Conservation (phyloP, 2,329 filamentous ascomycete species). For the Stagonosporopsis rhizophila region DNA sequence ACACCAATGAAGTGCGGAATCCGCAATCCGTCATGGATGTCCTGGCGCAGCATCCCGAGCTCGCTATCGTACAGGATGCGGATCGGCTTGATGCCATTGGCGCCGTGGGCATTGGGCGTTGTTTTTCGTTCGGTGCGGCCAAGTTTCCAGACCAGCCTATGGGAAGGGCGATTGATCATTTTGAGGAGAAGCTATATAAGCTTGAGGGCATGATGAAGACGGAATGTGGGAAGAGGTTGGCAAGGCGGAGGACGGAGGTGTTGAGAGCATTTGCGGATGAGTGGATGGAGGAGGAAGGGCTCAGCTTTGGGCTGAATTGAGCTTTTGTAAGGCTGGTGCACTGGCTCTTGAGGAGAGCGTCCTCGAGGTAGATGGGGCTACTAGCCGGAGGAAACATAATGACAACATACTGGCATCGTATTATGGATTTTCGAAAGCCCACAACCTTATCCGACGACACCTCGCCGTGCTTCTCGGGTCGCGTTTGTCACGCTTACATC, state of each 20-base stretch:
- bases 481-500: background rate
- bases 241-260: conserved; percentile 21
- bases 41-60: conserved; percentile 72
- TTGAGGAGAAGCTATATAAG: conserved; percentile 45
- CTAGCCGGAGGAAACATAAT: background rate
- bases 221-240: conserved; percentile 30
- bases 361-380: background rate
- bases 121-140: conserved; percentile 75
- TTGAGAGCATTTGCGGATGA: conserved; percentile 26
- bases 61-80: conserved; percentile 89
- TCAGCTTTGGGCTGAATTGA: conserved; percentile 27
- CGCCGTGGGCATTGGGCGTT: conserved; percentile 80
- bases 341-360: background rate
- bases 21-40: conserved; percentile 66
- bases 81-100: conserved; percentile 92
- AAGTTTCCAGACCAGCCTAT: conserved; percentile 37
- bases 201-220: conserved; percentile 49
- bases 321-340: background rate
- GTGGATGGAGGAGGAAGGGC: conserved; percentile 22
- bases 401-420: background rate
- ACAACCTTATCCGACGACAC: background rate
- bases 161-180: conserved; percentile 44
- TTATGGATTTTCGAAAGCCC: background rate
- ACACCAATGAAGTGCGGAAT: conserved; percentile 74
- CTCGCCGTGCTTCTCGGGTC: background rate